These are phyloP conservation scores for Asterophora lycoperdoides DNA, from an alignment of 768 basidiomycete genomes.

Conservation along the genomic window DNA sequence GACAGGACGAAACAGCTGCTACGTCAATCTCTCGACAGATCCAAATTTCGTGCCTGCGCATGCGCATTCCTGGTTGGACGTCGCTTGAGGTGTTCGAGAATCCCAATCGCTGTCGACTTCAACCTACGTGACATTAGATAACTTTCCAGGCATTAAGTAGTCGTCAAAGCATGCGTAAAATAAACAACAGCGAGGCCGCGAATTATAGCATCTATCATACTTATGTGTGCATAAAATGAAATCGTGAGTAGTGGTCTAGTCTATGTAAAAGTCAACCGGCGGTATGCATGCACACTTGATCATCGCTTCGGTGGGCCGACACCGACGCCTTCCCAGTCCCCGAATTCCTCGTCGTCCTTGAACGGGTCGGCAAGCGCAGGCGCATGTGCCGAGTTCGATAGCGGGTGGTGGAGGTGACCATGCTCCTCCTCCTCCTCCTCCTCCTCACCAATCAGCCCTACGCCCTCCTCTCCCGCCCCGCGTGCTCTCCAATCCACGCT, in stretches of 20 bases:
- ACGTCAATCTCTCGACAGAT: too few species aligned
- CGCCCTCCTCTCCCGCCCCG: constrained; percentile 5
- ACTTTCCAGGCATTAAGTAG: too few species aligned
- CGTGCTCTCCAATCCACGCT: constrained; percentile 2
- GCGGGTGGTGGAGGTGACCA: constrained; percentile 2
- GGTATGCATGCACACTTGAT: background rate
- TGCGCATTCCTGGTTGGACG: too few species aligned
- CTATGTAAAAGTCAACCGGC: too few species aligned
- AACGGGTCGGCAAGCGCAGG: background rate
- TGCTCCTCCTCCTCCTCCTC: constrained; percentile 27
- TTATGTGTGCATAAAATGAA: background rate
- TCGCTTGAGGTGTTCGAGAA: background rate
- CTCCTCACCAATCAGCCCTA: background rate
- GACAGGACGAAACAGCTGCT: too few species aligned
- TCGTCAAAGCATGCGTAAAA: too few species aligned
- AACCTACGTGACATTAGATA: too few species aligned
- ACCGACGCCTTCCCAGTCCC: constrained; percentile 15
- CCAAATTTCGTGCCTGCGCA: too few species aligned
- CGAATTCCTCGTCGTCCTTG: constrained; percentile 15
- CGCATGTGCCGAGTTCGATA: too few species aligned
- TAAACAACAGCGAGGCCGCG: background rate
- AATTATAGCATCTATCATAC: background rate
- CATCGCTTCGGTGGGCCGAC: constrained; percentile 5
- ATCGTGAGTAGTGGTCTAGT: background rate
- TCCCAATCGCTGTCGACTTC: too few species aligned